These are phyloP conservation scores for Hypomyces perniciosus DNA, from an alignment of 2,329 filamentous ascomycete genomes.

Conservation along the genomic window DNA sequence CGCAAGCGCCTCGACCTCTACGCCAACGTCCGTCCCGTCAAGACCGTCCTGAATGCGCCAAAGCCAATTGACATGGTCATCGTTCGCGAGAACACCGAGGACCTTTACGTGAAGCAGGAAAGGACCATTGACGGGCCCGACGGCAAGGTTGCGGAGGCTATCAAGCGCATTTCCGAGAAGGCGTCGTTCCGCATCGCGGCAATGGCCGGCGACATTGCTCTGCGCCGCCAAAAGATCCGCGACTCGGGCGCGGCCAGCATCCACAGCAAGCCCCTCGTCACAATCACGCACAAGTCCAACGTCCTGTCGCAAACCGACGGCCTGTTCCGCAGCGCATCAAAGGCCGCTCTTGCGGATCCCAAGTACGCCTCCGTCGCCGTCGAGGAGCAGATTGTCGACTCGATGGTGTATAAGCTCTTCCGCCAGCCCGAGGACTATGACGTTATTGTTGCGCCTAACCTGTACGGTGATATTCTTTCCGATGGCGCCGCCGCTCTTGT, in stretches of 20 bases:
- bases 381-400: slow-evolving; percentile 63
- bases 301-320: slow-evolving; percentile 95
- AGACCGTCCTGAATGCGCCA: slow-evolving; percentile 61
- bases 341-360: slow-evolving; percentile 57
- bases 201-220: slow-evolving; percentile 92
- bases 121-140: slow-evolving; percentile 53
- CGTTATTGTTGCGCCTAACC: slow-evolving; percentile 59
- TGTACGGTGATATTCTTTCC: slow-evolving; percentile 62
- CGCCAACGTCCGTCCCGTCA: slow-evolving; percentile 72
- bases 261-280: slow-evolving; percentile 70
- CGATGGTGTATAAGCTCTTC: slow-evolving; percentile 60
- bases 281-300: slow-evolving; percentile 98
- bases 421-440: slow-evolving; percentile 53
- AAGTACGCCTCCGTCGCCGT: slow-evolving; percentile 53
- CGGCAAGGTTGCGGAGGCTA: slow-evolving; percentile 77
- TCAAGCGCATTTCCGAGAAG: slow-evolving; percentile 90
- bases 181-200: slow-evolving; percentile 81
- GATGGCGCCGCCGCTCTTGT: slow-evolving; percentile 65
- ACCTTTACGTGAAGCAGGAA: slow-evolving; percentile 72
- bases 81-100: slow-evolving; percentile 61
- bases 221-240: slow-evolving; percentile 77
- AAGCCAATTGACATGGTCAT: slow-evolving; percentile 65
- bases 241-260: slow-evolving; percentile 52
- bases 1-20: slow-evolving; percentile 89
- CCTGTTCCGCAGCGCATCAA: slow-evolving; percentile 78